Percentiles rank a stretch among this genome's conserved stretches.
These are phyloP conservation scores for Tulasnella sp. DNA, from an alignment of 768 basidiomycete genomes.

Conservation along the genomic window DNA sequence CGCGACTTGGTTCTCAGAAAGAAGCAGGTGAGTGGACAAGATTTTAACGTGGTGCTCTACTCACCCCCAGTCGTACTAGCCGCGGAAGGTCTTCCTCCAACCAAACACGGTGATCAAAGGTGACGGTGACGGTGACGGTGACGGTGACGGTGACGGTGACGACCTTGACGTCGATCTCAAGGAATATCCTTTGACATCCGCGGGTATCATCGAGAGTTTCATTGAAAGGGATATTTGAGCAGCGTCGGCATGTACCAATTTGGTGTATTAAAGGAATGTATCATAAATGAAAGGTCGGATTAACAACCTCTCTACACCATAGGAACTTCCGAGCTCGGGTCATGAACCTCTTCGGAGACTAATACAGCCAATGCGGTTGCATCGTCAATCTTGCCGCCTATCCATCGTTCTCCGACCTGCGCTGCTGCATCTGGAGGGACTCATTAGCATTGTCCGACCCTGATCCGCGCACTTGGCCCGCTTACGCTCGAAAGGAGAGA, in stretches of 20 bases:
- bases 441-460: background rate
- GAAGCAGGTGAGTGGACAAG: conserved; percentile 46
- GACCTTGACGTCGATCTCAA: conserved; percentile 50
- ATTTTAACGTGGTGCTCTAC: background rate
- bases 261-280: background rate
- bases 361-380: conserved; percentile 1
- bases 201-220: conserved; percentile 70
- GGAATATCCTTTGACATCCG: conserved; percentile 64
- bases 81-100: conserved; percentile 73
- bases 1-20: conserved; percentile 67
- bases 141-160: conserved; percentile 4
- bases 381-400: conserved; percentile 9
- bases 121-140: too few species aligned
- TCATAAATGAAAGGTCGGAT: background rate
- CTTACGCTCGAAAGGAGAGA: conserved; percentile 56
- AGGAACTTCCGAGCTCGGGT: background rate
- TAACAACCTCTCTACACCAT: background rate
- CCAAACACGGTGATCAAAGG: conserved; percentile 62
- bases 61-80: conserved; percentile 30
- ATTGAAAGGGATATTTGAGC: conserved; percentile 53
- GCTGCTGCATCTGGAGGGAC: background rate
- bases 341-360: conserved; percentile 8
- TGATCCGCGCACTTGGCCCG: background rate
- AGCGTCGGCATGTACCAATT: conserved; percentile 14
- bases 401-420: background rate